Evolutionary conservation across 2,329 filamentous ascomycete genomes (phyloP).

Genomic region (Alternaria dauci): DNA sequence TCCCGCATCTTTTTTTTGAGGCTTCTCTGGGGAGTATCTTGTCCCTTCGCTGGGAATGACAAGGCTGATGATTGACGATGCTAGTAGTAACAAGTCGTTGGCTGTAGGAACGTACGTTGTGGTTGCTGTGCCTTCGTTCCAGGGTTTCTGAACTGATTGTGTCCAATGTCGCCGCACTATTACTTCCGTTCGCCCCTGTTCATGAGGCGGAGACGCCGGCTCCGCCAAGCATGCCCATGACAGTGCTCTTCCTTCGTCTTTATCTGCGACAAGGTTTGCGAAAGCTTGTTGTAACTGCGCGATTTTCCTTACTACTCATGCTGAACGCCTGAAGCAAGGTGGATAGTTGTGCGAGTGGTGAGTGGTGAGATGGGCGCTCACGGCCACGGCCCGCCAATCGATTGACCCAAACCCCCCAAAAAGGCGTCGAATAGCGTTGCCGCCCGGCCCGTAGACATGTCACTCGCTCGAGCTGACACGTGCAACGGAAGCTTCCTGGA

Average conservation of each 20-base stretch:
- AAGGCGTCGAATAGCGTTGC: not conserved
- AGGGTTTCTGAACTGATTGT: not conserved
- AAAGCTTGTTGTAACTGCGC: not conserved
- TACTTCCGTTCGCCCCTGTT: not conserved
- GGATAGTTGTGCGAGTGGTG: not conserved
- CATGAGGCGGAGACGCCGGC: not conserved
- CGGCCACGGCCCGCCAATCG: not conserved
- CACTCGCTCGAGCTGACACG: not conserved
- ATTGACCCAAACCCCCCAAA: too few relatives aligned
- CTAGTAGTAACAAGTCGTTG: not conserved
- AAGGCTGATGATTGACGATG: not conserved
- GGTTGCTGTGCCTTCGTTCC: not conserved
- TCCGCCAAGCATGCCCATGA: not conserved
- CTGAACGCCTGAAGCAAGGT: constrained; percentile 2
- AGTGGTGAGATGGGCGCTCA: not conserved
- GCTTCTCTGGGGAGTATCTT: not conserved
- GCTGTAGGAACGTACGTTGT: not conserved
- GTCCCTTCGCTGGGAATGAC: not conserved
- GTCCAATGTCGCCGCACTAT: not conserved
- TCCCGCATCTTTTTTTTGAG: not conserved
- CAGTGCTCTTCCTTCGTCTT: not conserved
- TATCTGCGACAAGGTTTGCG: not conserved
- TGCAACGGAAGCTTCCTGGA: constrained; percentile 5
- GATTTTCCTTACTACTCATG: not conserved
- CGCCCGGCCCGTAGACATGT: constrained; percentile 10